These are phyloP conservation scores for Phalaenopsis aphrodite DNA, from an alignment of 106 monocot species.

Conservation along the genomic window DNA sequence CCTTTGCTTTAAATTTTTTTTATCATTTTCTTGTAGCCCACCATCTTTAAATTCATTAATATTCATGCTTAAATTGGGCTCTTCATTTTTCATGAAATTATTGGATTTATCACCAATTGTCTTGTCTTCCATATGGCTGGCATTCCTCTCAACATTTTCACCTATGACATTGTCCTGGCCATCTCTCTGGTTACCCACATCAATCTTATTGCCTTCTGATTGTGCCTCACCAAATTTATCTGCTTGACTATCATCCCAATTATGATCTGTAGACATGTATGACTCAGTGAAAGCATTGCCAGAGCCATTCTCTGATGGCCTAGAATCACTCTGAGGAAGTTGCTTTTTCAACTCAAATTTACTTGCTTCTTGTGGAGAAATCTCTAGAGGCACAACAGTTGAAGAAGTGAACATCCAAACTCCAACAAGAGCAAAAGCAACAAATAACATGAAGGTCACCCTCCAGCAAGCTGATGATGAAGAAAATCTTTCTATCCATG, in stretches of 20 bases:
- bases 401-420: slow-evolving; percentile 83
- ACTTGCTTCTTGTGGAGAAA: slow-evolving; percentile 17
- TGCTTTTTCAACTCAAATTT: slow-evolving; percentile 25
- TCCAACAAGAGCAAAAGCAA: slow-evolving; percentile 61
- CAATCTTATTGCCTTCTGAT: slow-evolving; percentile 11
- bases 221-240: slow-evolving; percentile 31
- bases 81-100: neutral
- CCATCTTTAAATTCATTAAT: slow-evolving; percentile 15
- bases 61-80: slow-evolving; percentile 6
- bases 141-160: slow-evolving; percentile 13
- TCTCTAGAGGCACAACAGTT: slow-evolving; percentile 35
- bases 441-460: slow-evolving; percentile 46
- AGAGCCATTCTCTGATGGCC: slow-evolving; percentile 27
- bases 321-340: slow-evolving; percentile 9
- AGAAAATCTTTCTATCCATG: slow-evolving; percentile 38
- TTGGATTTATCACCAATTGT: slow-evolving; percentile 1
- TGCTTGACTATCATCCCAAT: neutral
- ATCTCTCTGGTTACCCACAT: slow-evolving; percentile 3
- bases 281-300: slow-evolving; percentile 20
- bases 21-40: slow-evolving; percentile 14
- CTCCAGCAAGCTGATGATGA: slow-evolving; percentile 54
- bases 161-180: slow-evolving; percentile 15
- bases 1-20: slow-evolving; percentile 19
- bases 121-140: neutral
- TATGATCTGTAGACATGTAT: slow-evolving; percentile 2